Evolutionary conservation across 345 rosid genomes (phyloP), one percentile per base, ranked within the genome.

Genomic region (Geranium rotundifolium): DNA sequence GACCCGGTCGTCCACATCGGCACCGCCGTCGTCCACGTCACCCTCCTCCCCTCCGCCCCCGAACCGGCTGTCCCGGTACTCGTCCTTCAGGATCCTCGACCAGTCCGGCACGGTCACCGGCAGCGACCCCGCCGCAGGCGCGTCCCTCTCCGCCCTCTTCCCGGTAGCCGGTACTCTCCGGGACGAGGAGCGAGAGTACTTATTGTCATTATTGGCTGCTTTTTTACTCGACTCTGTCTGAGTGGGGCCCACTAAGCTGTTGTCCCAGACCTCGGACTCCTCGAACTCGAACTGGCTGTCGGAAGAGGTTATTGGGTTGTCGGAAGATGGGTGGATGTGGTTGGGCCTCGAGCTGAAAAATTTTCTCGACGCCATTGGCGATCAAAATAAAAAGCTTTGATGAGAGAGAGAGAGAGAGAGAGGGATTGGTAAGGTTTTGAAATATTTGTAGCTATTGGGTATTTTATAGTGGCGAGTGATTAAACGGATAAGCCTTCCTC

Each of bases 91-190:
- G 63, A 89, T 86, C 84, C 81, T 73, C 7, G 96, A 86, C 96
- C 96, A 89, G 52, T 89, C 96, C 1, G 93, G 96, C 13, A 86
- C 64, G 69, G 74, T 89, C 65, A 89, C 80, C 49, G 96, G 93
- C 34, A 89, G 60, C 27, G 83, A n/a, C 3, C 71, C 60, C 63
- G 65, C 56, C 17, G 59, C 29, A 4, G 19, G 56, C 63, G 18
- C 60, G 2, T 69, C 69, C 4, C 37, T 49, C 2, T 59, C 46
- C 23, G 72, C 79, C 65, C 49, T 27, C 73, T 79, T 80, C 46
- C 58, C 52, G 61, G 41, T 17, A 39, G 16, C 18, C 54, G 68
- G 63, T 8, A 54, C 23, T 67, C 71, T 81, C 74, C 71, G 79
- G 0, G 83, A 64, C 12, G 77, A 61, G 10, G 81, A 74, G 0